A percentile compares a stretch with the other conserved stretches of the same genome.
phyloP scores from a whole-genome alignment of 768 basidiomycete genomes.

The Phaeolepiota aurea region DNA sequence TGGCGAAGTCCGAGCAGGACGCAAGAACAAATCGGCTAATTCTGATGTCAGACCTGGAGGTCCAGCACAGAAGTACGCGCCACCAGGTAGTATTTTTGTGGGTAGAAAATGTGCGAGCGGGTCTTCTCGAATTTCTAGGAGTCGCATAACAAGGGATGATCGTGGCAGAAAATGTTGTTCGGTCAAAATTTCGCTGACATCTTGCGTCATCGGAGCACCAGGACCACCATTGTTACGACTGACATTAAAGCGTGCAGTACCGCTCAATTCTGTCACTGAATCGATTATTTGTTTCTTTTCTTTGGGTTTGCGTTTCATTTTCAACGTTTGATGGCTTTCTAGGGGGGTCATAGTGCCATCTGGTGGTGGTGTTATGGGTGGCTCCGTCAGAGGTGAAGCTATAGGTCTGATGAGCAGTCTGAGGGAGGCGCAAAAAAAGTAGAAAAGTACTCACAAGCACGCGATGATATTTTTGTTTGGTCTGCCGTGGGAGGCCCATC shows the following conservation, averaged over 20 bases:
- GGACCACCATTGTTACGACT: constrained; percentile 48
- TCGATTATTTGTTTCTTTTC: constrained; percentile 90
- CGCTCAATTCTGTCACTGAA: constrained; percentile 75
- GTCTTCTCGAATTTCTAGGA: constrained; percentile 80
- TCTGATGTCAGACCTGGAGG: constrained; percentile 82
- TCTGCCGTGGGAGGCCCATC: constrained; percentile 54
- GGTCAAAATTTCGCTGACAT: constrained; percentile 64
- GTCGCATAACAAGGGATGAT: constrained; percentile 76
- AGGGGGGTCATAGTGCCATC: constrained; percentile 40
- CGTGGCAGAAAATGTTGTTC: constrained; percentile 82
- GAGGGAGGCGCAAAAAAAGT: neutral
- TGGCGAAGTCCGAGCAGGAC: constrained; percentile 45
- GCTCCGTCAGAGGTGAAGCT: constrained; percentile 75
- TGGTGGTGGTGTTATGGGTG: constrained; percentile 73
- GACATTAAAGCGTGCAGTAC: constrained; percentile 45
- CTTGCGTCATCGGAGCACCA: constrained; percentile 43
- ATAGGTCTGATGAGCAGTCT: constrained; percentile 1
- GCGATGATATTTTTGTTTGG: constrained; percentile 51
- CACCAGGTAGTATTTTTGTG: constrained; percentile 62
- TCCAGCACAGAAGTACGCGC: constrained; percentile 73
- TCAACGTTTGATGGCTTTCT: constrained; percentile 30
- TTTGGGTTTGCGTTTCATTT: constrained; percentile 32
- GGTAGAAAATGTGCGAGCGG: constrained; percentile 83
- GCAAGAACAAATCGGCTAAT: constrained; percentile 77
- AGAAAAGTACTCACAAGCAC: constrained; percentile 49